Percentiles rank a stretch among this genome's conserved stretches.
These are phyloP conservation scores for Pontederia crassipes DNA, from an alignment of 176 grass and related monocot species.

Conservation along the genomic window DNA sequence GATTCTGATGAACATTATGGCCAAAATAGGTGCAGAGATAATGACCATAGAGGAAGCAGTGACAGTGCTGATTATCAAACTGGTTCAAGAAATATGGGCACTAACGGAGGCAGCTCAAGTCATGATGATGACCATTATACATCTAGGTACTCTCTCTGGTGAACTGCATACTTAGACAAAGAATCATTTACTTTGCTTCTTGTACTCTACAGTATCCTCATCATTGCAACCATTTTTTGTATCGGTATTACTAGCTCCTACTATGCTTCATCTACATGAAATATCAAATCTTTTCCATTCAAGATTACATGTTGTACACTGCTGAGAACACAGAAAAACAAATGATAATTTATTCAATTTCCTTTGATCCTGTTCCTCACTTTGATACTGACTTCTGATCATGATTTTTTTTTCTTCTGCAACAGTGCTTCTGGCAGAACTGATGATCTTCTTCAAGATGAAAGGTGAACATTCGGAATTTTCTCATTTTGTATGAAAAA, in stretches of 20 bases:
- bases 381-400: neutral
- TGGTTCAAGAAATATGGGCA: slow-evolving; percentile 52
- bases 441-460: slow-evolving; percentile 52
- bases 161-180: too few relatives aligned
- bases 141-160: slow-evolving; percentile 14
- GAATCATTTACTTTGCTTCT: too few relatives aligned
- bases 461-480: slow-evolving; percentile 41
- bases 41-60: slow-evolving; percentile 53
- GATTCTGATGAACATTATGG: slow-evolving; percentile 57
- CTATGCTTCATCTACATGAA: too few relatives aligned
- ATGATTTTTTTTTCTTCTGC: slow-evolving; percentile 29
- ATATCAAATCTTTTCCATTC: too few relatives aligned
- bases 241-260: too few relatives aligned
- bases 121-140: slow-evolving; percentile 75
- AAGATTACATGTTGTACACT: too few relatives aligned
- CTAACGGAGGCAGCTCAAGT: slow-evolving; percentile 40
- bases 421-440: slow-evolving; percentile 37
- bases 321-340: too few relatives aligned
- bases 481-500: neutral
- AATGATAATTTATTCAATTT: too few relatives aligned
- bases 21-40: slow-evolving; percentile 46
- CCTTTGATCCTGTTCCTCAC: too few relatives aligned
- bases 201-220: too few relatives aligned
- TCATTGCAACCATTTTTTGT: too few relatives aligned
- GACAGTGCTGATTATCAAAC: slow-evolving; percentile 59